phyloP scores from a whole-genome alignment of 345 rosid genomes.

The Alliaria petiolata region DNA sequence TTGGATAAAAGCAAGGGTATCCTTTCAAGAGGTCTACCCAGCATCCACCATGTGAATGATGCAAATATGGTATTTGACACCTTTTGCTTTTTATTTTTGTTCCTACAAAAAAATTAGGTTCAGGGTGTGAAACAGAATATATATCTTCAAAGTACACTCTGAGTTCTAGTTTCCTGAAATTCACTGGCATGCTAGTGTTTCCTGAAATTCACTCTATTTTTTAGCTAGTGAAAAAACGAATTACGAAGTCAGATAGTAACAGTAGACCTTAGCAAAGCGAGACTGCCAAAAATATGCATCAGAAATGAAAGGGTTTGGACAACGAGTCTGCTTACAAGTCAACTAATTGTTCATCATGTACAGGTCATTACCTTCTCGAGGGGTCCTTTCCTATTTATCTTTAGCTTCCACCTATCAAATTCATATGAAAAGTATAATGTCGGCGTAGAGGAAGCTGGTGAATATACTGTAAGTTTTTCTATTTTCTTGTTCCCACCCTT shows the following conservation, averaged over 20 bases:
- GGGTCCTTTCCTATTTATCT: constrained; percentile 85
- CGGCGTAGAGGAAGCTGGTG: constrained; percentile 97
- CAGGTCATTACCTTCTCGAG: constrained; percentile 80
- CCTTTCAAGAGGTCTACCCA: constrained; percentile 68
- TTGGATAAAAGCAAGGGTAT: constrained; percentile 70
- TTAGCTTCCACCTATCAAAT: constrained; percentile 83
- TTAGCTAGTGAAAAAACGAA: no score
- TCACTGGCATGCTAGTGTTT: no score
- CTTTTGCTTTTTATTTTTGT: neutral
- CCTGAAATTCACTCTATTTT: no score
- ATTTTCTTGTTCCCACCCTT: neutral
- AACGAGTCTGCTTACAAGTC: neutral
- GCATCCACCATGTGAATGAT: constrained; percentile 76
- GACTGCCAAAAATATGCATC: neutral
- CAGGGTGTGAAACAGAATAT: no score
- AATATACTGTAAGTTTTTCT: constrained; percentile 61
- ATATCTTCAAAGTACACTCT: no score
- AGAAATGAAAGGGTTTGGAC: neutral
- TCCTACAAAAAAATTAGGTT: neutral
- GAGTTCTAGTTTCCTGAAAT: no score
- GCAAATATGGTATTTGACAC: constrained; percentile 56
- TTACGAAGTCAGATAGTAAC: constrained; percentile 11
- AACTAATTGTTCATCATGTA: constrained; percentile 21
- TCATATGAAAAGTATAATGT: constrained; percentile 52
- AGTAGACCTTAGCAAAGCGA: neutral